Percentiles rank a stretch among this genome's conserved stretches.
phyloP scores from a whole-genome alignment of 78 protist genomes.

The Dictyostelium discoideum region DNA sequence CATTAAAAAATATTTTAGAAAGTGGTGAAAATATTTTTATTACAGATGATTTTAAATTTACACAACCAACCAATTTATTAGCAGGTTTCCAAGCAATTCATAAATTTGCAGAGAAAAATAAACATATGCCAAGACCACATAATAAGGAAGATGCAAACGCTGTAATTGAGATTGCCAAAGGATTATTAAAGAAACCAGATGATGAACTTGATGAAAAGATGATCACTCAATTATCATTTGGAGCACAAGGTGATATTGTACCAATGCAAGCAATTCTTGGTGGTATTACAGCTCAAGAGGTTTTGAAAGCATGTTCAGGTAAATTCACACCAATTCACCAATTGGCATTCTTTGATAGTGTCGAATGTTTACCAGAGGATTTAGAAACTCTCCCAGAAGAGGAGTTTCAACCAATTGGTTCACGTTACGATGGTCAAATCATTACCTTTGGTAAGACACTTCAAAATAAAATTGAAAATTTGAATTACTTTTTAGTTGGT shows the following conservation, averaged over 20 bases:
- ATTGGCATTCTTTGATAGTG: conserved; percentile 90
- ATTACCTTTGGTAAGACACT: conserved; percentile 91
- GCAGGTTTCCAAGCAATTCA: conserved; percentile 69
- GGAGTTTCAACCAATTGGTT: conserved; percentile 57
- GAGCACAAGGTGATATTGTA: conserved; percentile 81
- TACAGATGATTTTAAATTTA: conserved; percentile 90
- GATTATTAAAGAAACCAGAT: not conserved
- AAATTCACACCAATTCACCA: conserved; percentile 97
- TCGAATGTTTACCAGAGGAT: conserved; percentile 89
- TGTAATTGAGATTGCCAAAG: conserved; percentile 65
- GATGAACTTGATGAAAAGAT: conserved; percentile 82
- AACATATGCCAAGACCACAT: conserved; percentile 63
- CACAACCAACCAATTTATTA: conserved; percentile 36
- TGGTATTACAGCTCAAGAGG: conserved; percentile 96
- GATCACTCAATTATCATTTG: conserved; percentile 52
- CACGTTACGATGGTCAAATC: conserved; percentile 96
- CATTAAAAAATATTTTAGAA: conserved; percentile 69
- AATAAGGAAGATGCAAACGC: conserved; percentile 58
- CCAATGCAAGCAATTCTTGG: conserved; percentile 93
- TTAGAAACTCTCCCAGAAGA: conserved; percentile 1
- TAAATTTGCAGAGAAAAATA: conserved; percentile 25
- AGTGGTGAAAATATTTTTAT: conserved; percentile 78
- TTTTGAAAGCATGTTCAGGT: conserved; percentile 96
- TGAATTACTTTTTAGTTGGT: conserved; percentile 95
- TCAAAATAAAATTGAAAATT: conserved; percentile 52